These are phyloP conservation scores for Zopfia rhizophila DNA, from an alignment of 2,329 filamentous ascomycete species.

Conservation along the genomic window DNA sequence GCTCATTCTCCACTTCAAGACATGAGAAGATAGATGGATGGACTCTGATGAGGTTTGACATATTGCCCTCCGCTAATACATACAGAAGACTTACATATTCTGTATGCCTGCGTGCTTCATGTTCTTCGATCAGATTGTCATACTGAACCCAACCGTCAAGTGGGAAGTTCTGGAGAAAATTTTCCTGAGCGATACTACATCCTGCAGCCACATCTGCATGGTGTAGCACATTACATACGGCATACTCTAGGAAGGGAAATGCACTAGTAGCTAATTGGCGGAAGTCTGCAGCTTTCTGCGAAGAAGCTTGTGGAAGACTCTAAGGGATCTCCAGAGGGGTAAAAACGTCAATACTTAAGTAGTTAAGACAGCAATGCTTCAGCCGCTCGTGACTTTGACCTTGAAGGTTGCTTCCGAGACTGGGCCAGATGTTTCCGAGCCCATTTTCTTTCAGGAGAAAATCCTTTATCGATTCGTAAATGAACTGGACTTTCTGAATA, in stretches of 20 bases:
- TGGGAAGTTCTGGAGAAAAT: conserved; percentile 36
- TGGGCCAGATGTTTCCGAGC: conserved; percentile 42
- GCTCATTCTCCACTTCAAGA: conserved; percentile 30
- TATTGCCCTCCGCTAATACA: conserved; percentile 11
- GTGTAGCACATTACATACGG: conserved; percentile 51
- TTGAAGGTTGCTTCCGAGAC: conserved; percentile 43
- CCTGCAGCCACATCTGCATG: conserved; percentile 54
- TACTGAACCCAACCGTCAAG: conserved; percentile 39
- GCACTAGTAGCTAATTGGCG: conserved; percentile 18
- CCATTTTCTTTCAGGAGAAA: conserved; percentile 54
- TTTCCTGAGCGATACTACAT: conserved; percentile 26
- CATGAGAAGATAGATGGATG: conserved; percentile 23
- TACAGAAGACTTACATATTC: conserved; percentile 15
- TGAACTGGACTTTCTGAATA: conserved; percentile 40
- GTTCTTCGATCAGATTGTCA: conserved; percentile 47
- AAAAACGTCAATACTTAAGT: conserved; percentile 45
- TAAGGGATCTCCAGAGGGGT: conserved; percentile 7
- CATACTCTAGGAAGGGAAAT: conserved; percentile 62
- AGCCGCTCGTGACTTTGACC: conserved; percentile 55
- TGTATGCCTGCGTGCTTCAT: conserved; percentile 28
- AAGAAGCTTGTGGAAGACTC: conserved; percentile 16
- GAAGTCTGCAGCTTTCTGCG: conserved; percentile 2
- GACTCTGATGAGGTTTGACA: conserved; percentile 36
- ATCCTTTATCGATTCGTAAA: conserved; percentile 46
- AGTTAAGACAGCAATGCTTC: conserved; percentile 56